Percentiles rank a stretch among this genome's conserved stretches.
Evolutionary conservation across 2,329 filamentous ascomycete species (phyloP).

Genomic region (Biscogniauxia sp.): DNA sequence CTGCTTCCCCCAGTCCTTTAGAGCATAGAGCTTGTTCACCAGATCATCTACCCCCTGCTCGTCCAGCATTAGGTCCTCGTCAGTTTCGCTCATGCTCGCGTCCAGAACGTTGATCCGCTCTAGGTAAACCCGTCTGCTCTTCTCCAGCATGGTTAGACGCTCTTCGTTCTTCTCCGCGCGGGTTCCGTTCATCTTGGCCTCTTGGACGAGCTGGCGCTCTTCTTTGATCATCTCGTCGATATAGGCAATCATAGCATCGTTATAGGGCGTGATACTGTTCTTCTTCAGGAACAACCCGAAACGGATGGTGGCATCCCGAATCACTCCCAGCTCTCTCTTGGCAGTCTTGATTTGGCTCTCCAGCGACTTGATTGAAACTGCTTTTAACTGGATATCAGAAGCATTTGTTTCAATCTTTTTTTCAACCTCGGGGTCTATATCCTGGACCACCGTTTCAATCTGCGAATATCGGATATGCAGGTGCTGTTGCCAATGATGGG

Average conservation of each 20-base stretch:
- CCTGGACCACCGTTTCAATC: slow-evolving; percentile 21
- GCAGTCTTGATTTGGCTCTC: slow-evolving; percentile 29
- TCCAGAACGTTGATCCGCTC: slow-evolving; percentile 6
- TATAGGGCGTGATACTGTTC: slow-evolving; percentile 38
- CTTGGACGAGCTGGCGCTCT: slow-evolving; percentile 18
- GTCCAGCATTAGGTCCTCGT: not conserved
- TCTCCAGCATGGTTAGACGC: slow-evolving; percentile 4
- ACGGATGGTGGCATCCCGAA: slow-evolving; percentile 34
- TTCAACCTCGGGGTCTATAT: slow-evolving; percentile 26
- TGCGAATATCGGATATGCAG: slow-evolving; percentile 35
- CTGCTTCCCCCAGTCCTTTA: slow-evolving; percentile 4
- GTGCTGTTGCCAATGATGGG: slow-evolving; percentile 36
- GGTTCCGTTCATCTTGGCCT: not conserved
- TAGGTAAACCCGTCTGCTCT: slow-evolving; percentile 3
- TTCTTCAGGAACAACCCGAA: slow-evolving; percentile 40
- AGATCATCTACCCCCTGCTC: slow-evolving; percentile 10
- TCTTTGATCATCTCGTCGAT: slow-evolving; percentile 38
- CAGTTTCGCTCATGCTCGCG: not conserved
- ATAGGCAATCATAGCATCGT: slow-evolving; percentile 40
- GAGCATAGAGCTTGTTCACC: slow-evolving; percentile 3
- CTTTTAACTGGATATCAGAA: slow-evolving; percentile 22
- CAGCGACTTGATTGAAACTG: slow-evolving; percentile 25
- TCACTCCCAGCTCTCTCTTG: slow-evolving; percentile 29
- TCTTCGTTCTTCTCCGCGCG: slow-evolving; percentile 5
- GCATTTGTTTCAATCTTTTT: slow-evolving; percentile 24